Percentiles rank a stretch among this genome's conserved stretches.
Conservation (phyloP, 108 stramenopile genomes). For the Skeletonema menzelii region DNA sequence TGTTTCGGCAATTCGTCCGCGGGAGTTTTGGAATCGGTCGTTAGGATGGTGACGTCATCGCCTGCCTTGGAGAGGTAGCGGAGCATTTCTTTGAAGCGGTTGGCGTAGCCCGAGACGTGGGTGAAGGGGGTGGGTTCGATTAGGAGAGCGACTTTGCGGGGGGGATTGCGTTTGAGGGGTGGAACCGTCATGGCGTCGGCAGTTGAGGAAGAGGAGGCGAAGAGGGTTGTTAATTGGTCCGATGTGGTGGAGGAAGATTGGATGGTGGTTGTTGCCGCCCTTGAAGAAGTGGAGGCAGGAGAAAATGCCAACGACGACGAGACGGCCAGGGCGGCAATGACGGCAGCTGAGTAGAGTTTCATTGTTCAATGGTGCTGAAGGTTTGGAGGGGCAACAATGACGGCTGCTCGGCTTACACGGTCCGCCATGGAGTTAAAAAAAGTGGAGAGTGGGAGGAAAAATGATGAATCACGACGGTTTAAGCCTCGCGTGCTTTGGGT, state of each 20-base stretch:
- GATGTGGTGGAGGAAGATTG: not conserved
- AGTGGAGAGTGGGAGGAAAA: not conserved
- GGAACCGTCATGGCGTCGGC: slow-evolving; percentile 38
- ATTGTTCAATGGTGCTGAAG: slow-evolving; percentile 1
- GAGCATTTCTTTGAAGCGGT: slow-evolving; percentile 97
- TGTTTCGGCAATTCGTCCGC: slow-evolving; percentile 62
- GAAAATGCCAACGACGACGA: slow-evolving; percentile 8
- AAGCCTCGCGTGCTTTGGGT: too few relatives aligned
- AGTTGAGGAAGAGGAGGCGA: slow-evolving; percentile 1
- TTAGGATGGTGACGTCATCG: slow-evolving; percentile 89
- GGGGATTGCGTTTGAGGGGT: slow-evolving; percentile 58
- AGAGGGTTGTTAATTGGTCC: slow-evolving; percentile 1
- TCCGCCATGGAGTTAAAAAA: not conserved
- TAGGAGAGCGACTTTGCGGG: slow-evolving; percentile 73
- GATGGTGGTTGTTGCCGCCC: not conserved
- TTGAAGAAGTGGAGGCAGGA: slow-evolving; percentile 2
- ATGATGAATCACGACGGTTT: not conserved
- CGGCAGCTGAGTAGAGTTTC: slow-evolving; percentile 21
- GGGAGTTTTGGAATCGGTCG: slow-evolving; percentile 86
- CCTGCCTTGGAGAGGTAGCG: slow-evolving; percentile 85
- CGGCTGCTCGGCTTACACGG: not conserved
- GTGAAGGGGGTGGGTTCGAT: slow-evolving; percentile 95
- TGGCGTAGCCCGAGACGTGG: slow-evolving; percentile 96
- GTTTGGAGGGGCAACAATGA: not conserved
- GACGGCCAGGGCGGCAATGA: not conserved